Conservation (phyloP, 345 rosid genomes). For the Dovyalis caffra region DNA sequence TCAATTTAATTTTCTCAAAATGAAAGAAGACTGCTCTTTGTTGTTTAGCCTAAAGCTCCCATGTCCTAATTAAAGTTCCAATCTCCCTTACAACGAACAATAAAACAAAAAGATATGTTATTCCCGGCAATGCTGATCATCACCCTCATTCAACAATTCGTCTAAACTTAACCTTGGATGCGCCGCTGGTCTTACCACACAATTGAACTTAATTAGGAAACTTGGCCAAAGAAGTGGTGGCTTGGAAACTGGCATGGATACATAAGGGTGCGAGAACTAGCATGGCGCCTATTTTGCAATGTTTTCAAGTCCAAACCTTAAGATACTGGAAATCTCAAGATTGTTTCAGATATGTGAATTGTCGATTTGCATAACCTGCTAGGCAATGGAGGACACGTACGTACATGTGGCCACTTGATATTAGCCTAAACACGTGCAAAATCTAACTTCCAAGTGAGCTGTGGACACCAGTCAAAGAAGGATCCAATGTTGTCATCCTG, state of each 20-base stretch:
- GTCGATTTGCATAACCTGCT: not conserved
- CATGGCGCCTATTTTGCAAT: not conserved
- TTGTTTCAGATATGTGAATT: not conserved
- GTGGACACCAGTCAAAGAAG: slow-evolving; percentile 14
- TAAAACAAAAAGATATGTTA: not conserved
- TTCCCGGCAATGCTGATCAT: not conserved
- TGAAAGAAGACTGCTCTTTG: too few species aligned
- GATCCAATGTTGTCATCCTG: slow-evolving; percentile 15
- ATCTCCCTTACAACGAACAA: too few species aligned
- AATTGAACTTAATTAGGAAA: not conserved
- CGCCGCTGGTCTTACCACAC: not conserved
- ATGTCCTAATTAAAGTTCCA: too few species aligned
- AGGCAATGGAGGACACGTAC: not conserved
- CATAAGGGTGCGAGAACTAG: not conserved
- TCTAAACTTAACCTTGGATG: not conserved
- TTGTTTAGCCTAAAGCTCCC: too few species aligned
- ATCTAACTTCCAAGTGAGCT: not conserved
- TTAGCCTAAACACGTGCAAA: slow-evolving; percentile 3
- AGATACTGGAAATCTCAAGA: not conserved
- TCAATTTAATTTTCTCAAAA: too few species aligned
- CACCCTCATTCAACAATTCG: not conserved
- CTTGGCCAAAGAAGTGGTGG: not conserved
- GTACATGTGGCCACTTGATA: slow-evolving; percentile 6
- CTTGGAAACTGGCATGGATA: not conserved
- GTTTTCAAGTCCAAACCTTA: not conserved